Evolutionary conservation across 805 yeast genomes (phyloP), one percentile per base, ranked within the genome.

Genomic region (Candida maltosa): DNA sequence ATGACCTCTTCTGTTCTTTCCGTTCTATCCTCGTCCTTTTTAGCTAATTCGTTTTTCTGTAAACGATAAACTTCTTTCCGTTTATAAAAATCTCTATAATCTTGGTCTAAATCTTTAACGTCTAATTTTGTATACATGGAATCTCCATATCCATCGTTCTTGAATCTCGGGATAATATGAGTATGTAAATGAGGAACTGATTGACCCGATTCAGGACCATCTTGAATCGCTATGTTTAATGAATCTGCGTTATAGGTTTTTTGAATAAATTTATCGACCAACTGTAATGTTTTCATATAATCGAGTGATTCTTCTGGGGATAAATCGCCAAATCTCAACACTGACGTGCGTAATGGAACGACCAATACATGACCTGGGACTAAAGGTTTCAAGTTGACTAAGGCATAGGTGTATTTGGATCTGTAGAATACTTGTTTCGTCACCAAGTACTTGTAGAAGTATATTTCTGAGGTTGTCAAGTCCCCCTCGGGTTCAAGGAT

Each of bases 161-260:
- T 69, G 54, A 73, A 79, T 26, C 99, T 70, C 5, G 99, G 99
- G 15, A 93, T 88, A 14, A 93, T 62, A 56, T 93, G 99, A 15
- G 96, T 83, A 57, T 93, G 98, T 19, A 91, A 70, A 59, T 93
- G 98, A 4, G 97, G 95, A 2, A 93, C 81, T n/a, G 89, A 77
- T 55, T 93, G 98, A 3, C 98, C 98, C 1, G 97, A 91, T 32
- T 87, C 87, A 0, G 88, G 85, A 0, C 98, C 98, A 55, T 93
- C 99, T 56, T 93, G 99, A 40, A 94, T 87, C 8, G 97, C 91
- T 26, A 93, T 73, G 53, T 94, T 94, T 40, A 88, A 52, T 1
- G 95, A 70, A 47, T 89, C 94, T 2, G 96, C 95, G 23, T 79
- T 70, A 56, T 80, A 93, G 9, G 71, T 64, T 38, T 69, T 51